Conservation (phyloP, 257 asterid genomes). For the Penstemon newberryi region DNA sequence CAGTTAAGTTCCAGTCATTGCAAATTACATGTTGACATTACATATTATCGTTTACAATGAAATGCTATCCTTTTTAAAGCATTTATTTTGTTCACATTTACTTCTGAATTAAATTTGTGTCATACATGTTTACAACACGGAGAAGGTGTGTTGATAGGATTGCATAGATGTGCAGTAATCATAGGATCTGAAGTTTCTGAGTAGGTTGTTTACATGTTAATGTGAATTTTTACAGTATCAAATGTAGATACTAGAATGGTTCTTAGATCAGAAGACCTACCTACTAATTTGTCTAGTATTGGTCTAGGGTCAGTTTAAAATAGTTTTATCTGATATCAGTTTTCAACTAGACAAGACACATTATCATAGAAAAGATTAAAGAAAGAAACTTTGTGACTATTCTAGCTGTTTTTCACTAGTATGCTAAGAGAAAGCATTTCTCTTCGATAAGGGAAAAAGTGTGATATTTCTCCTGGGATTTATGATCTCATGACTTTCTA, state of each 20-base stretch:
- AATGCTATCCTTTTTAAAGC: neutral
- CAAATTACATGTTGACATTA: conserved; percentile 6
- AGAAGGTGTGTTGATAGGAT: neutral
- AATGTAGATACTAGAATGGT: too few relatives aligned
- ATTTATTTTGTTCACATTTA: neutral
- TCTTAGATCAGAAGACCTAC: too few relatives aligned
- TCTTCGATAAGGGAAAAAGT: conserved; percentile 1
- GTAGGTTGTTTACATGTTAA: too few relatives aligned
- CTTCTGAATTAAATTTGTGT: neutral
- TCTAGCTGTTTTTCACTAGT: conserved; percentile 16
- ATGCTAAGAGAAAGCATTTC: conserved; percentile 7
- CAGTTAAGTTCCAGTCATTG: conserved; percentile 1
- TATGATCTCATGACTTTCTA: conserved; percentile 26
- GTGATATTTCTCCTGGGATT: conserved; percentile 4
- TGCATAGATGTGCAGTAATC: neutral
- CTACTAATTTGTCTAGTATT: too few relatives aligned
- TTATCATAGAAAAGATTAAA: too few relatives aligned
- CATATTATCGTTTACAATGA: conserved; percentile 16
- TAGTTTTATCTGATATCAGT: too few relatives aligned
- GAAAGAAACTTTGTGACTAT: neutral
- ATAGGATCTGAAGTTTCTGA: neutral
- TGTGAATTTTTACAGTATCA: too few relatives aligned
- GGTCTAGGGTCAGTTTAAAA: too few relatives aligned
- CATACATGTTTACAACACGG: neutral
- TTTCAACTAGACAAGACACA: too few relatives aligned